These are phyloP conservation scores for Trichoderma sp. DNA, from an alignment of 2,329 filamentous ascomycete species.

Conservation along the genomic window DNA sequence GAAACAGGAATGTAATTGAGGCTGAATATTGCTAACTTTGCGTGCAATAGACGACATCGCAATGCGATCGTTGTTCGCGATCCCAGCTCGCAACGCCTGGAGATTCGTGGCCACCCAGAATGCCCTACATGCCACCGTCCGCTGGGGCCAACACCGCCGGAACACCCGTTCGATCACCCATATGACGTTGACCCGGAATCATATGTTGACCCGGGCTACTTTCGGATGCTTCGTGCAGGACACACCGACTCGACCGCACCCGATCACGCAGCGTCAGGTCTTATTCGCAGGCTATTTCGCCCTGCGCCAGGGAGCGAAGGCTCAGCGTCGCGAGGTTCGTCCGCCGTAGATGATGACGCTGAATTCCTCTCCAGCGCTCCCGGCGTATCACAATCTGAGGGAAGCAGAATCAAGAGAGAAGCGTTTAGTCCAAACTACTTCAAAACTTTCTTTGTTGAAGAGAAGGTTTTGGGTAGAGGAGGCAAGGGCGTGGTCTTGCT, in stretches of 20 bases:
- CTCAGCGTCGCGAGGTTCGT: slow-evolving; percentile 29
- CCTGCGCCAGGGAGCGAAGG: slow-evolving; percentile 43
- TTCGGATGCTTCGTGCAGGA: slow-evolving; percentile 79
- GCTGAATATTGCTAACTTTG: background rate
- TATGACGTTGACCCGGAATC: slow-evolving; percentile 54
- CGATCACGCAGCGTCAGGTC: slow-evolving; percentile 54
- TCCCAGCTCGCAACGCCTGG: slow-evolving; percentile 79
- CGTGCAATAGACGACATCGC: slow-evolving; percentile 73
- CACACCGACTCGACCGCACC: slow-evolving; percentile 48
- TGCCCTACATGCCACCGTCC: slow-evolving; percentile 93
- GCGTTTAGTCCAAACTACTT: slow-evolving; percentile 95
- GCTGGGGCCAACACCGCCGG: slow-evolving; percentile 54
- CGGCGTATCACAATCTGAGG: slow-evolving; percentile 51
- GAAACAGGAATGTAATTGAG: background rate
- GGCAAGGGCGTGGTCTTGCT: slow-evolving; percentile 94
- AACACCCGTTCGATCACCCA: slow-evolving; percentile 53
- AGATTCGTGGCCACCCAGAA: slow-evolving; percentile 74
- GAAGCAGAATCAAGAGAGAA: slow-evolving; percentile 76
- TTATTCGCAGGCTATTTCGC: slow-evolving; percentile 58
- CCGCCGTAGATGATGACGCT: slow-evolving; percentile 38
- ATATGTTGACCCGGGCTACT: slow-evolving; percentile 91
- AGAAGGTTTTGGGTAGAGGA: slow-evolving; percentile 81
- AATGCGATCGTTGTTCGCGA: slow-evolving; percentile 93
- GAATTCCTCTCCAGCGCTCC: slow-evolving; percentile 61
- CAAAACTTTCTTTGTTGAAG: slow-evolving; percentile 87